Conservation (phyloP, 345 rosid genomes). For the Cardiospermum halicacabum region DNA sequence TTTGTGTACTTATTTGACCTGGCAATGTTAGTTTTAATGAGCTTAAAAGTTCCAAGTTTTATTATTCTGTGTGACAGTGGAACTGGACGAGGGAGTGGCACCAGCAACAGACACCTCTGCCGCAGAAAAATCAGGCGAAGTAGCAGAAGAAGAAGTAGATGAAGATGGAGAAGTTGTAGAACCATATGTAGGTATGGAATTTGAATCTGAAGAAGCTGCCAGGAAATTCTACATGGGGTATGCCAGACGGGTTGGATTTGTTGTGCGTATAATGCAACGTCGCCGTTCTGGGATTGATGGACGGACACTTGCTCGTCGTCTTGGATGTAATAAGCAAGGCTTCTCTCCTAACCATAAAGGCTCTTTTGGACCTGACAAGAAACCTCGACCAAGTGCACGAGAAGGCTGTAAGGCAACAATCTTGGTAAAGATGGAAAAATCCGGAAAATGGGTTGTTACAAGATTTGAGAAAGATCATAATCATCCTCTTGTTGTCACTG, state of each 20-base stretch:
- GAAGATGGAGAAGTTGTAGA: too few relatives aligned
- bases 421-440: slow-evolving; percentile 70
- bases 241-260: slow-evolving; percentile 62
- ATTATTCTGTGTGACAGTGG: slow-evolving; percentile 34
- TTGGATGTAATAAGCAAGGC: slow-evolving; percentile 83
- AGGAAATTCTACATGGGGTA: slow-evolving; percentile 55
- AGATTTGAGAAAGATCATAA: slow-evolving; percentile 77
- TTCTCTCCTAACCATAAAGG: slow-evolving; percentile 52
- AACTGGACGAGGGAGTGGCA: slow-evolving; percentile 35
- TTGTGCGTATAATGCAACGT: slow-evolving; percentile 75
- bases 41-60: background rate
- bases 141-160: slow-evolving; percentile 32
- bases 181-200: slow-evolving; percentile 77
- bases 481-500: slow-evolving; percentile 54
- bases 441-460: slow-evolving; percentile 78
- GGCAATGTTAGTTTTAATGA: background rate
- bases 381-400: slow-evolving; percentile 54
- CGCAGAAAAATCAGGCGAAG: slow-evolving; percentile 33
- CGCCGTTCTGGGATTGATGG: slow-evolving; percentile 77
- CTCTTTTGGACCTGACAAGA: slow-evolving; percentile 43
- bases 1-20: background rate
- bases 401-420: slow-evolving; percentile 88
- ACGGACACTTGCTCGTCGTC: slow-evolving; percentile 73
- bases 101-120: slow-evolving; percentile 24
- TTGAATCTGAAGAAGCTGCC: slow-evolving; percentile 75